phyloP scores from a whole-genome alignment of 1,284 basidiomycete species.

The Athelia psychrophila region DNA sequence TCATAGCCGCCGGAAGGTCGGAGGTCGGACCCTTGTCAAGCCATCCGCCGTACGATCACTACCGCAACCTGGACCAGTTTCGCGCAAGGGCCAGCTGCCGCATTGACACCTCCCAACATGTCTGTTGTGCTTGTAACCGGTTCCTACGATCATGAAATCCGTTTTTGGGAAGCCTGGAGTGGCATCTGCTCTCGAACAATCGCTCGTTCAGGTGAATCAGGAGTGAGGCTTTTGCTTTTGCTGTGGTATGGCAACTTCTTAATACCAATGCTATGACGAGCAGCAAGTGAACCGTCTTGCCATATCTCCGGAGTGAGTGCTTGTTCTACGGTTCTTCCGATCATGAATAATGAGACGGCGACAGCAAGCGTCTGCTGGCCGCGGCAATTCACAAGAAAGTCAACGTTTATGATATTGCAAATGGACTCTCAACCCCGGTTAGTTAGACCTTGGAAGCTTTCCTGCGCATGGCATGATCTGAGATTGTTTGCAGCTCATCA shows the following conservation, averaged over 20 bases:
- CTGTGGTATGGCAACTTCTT: slow-evolving; percentile 9
- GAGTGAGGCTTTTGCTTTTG: slow-evolving; percentile 50
- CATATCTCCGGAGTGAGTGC: slow-evolving; percentile 89
- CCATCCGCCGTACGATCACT: slow-evolving; percentile 35
- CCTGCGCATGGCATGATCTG: slow-evolving; percentile 7
- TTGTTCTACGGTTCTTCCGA: slow-evolving; percentile 9
- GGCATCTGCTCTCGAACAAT: slow-evolving; percentile 97
- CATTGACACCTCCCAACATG: slow-evolving; percentile 51
- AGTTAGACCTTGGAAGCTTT: slow-evolving; percentile 23
- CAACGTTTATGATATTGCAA: slow-evolving; percentile 85
- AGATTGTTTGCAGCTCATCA: slow-evolving; percentile 56
- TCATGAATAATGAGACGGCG: slow-evolving; percentile 12
- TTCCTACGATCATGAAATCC: slow-evolving; percentile 96
- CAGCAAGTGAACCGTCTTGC: slow-evolving; percentile 96
- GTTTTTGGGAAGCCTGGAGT: slow-evolving; percentile 99
- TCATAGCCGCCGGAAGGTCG: too few species aligned
- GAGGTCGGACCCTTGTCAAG: too few species aligned
- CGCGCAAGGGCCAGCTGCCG: slow-evolving; percentile 11
- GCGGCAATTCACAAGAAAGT: slow-evolving; percentile 96
- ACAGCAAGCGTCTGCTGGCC: slow-evolving; percentile 85
- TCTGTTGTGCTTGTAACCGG: slow-evolving; percentile 84
- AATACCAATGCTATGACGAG: slow-evolving; percentile 16
- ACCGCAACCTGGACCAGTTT: too few species aligned
- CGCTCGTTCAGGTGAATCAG: slow-evolving; percentile 76
- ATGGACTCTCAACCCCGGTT: slow-evolving; percentile 76